These are phyloP conservation scores for Durusdinium trenchii DNA, from an alignment of 73 alveolate genomes.

Conservation along the genomic window DNA sequence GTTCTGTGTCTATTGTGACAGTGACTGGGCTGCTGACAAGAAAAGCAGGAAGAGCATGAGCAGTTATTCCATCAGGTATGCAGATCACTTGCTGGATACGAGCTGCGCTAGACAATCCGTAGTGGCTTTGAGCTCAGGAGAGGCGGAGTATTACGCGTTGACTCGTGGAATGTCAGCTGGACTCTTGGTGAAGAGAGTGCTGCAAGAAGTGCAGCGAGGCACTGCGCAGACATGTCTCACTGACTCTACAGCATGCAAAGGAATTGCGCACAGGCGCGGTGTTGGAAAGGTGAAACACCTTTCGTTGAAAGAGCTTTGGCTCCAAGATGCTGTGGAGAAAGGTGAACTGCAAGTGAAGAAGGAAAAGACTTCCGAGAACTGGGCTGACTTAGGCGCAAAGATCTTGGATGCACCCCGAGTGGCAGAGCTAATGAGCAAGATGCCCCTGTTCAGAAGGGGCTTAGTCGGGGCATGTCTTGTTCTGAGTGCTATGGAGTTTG, in stretches of 20 bases:
- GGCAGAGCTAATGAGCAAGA: too few species aligned
- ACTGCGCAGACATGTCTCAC: neutral
- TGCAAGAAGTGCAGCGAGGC: neutral
- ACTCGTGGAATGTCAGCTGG: neutral
- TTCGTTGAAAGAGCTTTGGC: neutral
- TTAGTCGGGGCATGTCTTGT: too few species aligned
- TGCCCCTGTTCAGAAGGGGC: too few species aligned
- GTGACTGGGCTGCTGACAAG: slow-evolving; percentile 30
- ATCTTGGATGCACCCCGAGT: too few species aligned
- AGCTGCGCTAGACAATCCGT: neutral
- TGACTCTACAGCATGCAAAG: neutral
- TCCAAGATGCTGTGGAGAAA: neutral
- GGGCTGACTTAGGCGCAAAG: neutral
- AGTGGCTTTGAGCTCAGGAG: neutral
- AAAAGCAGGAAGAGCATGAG: neutral
- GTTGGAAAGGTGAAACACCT: neutral
- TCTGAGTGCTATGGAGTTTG: too few species aligned
- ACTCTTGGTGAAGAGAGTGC: neutral
- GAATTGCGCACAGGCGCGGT: slow-evolving; percentile 6
- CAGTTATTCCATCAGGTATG: neutral
- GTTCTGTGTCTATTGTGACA: neutral
- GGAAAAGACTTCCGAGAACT: neutral
- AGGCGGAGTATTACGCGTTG: slow-evolving; percentile 17
- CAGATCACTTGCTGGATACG: neutral
- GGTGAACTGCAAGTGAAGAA: neutral